Evolutionary conservation across 768 basidiomycete genomes (phyloP).

Genomic region (Pholiota microspora): DNA sequence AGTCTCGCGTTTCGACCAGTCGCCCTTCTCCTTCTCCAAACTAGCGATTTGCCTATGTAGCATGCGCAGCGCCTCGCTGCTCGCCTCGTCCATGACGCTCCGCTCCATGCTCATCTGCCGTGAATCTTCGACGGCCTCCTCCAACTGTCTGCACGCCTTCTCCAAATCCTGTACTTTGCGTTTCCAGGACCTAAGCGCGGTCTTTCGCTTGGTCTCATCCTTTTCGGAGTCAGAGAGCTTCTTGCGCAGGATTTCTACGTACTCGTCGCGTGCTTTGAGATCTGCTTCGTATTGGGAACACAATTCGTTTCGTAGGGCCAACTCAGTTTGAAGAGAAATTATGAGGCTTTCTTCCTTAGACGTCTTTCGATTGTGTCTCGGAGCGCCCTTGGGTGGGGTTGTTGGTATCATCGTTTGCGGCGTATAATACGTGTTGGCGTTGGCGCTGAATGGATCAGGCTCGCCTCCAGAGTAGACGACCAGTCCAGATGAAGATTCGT

Average conservation of each 20-base stretch:
- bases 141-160: conserved; percentile 58
- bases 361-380: conserved; percentile 51
- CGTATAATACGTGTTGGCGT: conserved; percentile 76
- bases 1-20: conserved; percentile 43
- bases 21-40: conserved; percentile 66
- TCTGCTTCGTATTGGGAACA: conserved; percentile 78
- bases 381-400: conserved; percentile 51
- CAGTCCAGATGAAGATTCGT: conserved; percentile 47
- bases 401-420: conserved; percentile 71
- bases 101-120: conserved; percentile 79
- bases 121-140: conserved; percentile 87
- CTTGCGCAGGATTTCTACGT: conserved; percentile 57
- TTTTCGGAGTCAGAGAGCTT: conserved; percentile 56
- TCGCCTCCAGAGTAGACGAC: conserved; percentile 48
- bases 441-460: conserved; percentile 72
- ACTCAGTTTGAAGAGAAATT: conserved; percentile 70
- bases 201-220: conserved; percentile 61
- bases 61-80: conserved; percentile 73
- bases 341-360: conserved; percentile 74
- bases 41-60: conserved; percentile 77
- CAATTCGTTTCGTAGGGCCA: conserved; percentile 72
- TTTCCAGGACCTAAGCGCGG: conserved; percentile 59
- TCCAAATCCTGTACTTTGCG: conserved; percentile 78
- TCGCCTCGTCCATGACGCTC: conserved; percentile 83
- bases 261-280: conserved; percentile 68